Percentiles rank a stretch among this genome's conserved stretches.
Conservation (phyloP, 2,329 filamentous ascomycete genomes). For the Zasmidium cellare region DNA sequence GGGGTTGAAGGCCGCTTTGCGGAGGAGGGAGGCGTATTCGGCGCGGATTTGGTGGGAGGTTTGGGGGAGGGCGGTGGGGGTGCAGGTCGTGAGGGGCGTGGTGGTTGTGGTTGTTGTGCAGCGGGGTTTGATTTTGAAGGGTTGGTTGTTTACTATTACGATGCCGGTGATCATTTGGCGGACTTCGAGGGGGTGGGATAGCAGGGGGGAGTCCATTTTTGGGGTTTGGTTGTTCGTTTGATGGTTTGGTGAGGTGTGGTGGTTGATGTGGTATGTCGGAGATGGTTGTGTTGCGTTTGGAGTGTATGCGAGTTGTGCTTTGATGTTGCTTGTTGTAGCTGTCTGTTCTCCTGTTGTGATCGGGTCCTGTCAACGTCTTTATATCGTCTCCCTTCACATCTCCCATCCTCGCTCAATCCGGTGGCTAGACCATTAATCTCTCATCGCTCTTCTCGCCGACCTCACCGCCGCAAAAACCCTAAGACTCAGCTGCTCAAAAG, state of each 20-base stretch:
- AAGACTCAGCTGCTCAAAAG: not conserved
- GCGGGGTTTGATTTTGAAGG: slow-evolving; percentile 13
- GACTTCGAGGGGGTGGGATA: slow-evolving; percentile 20
- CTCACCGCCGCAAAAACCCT: not conserved
- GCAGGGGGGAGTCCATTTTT: slow-evolving; percentile 20
- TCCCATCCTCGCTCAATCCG: not conserved
- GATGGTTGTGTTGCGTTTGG: too few relatives aligned
- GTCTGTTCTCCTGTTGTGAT: not conserved
- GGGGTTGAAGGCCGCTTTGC: slow-evolving; percentile 18
- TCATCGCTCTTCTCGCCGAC: not conserved
- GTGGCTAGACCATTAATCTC: not conserved
- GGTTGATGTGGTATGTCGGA: not conserved
- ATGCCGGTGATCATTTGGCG: slow-evolving; percentile 22
- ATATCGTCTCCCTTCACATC: not conserved
- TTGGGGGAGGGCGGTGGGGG: slow-evolving; percentile 5
- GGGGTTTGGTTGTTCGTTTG: too few relatives aligned
- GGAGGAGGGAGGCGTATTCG: slow-evolving; percentile 18
- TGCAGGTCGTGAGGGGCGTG: slow-evolving; percentile 2
- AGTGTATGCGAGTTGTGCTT: too few relatives aligned
- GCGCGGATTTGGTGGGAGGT: slow-evolving; percentile 18
- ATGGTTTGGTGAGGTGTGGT: too few relatives aligned
- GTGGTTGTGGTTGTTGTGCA: too few relatives aligned
- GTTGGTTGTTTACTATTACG: slow-evolving; percentile 19
- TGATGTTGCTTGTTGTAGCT: too few relatives aligned
- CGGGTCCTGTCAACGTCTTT: not conserved